Conservation (phyloP, 345 rosid genomes). For the Bruguiera sexangula region DNA sequence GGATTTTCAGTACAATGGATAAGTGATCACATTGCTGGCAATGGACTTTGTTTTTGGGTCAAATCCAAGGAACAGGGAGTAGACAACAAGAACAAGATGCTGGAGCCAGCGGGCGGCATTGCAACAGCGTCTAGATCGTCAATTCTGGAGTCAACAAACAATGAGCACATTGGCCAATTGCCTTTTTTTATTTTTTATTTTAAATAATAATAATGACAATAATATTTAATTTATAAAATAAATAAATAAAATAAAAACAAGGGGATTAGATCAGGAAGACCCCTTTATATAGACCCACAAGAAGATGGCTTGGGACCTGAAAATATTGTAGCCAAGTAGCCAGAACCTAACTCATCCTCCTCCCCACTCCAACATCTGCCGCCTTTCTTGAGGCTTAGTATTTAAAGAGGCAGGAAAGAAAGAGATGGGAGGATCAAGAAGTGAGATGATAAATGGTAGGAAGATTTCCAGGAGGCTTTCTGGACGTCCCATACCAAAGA, state of each 20-base stretch:
- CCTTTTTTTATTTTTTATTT: background rate
- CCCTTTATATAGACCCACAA: too few relatives aligned
- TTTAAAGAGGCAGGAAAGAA: background rate
- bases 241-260: too few relatives aligned
- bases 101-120: background rate
- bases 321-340: background rate
- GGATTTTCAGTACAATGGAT: too few relatives aligned
- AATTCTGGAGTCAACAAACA: slow-evolving; percentile 1
- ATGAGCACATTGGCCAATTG: background rate
- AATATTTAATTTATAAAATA: too few relatives aligned
- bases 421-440: slow-evolving; percentile 40
- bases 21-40: too few relatives aligned
- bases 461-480: slow-evolving; percentile 23
- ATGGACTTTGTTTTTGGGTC: too few relatives aligned
- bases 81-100: background rate
- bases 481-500: slow-evolving; percentile 67
- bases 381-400: background rate
- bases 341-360: background rate
- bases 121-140: slow-evolving; percentile 32
- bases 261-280: background rate
- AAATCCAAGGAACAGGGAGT: too few relatives aligned
- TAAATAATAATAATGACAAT: too few relatives aligned
- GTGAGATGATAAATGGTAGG: slow-evolving; percentile 25
- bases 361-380: background rate
- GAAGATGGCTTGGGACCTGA: too few relatives aligned